Base-by-base conservation (phyloP, 2,329 filamentous ascomycete species). In the Colletotrichum ledebouriae region DNA sequence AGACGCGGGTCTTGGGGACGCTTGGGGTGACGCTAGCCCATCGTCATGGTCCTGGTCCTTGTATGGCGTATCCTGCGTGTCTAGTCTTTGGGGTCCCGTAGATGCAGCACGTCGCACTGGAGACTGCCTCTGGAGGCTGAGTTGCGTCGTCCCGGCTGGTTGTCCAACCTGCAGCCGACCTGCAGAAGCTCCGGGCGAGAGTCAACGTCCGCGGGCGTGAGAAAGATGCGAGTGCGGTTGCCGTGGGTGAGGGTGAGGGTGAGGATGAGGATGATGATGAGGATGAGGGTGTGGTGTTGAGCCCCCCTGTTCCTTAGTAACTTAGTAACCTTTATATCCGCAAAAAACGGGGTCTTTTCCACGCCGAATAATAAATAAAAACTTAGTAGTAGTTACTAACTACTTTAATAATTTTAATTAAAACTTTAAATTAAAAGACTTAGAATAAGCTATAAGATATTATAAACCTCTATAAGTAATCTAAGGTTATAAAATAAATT, bases 161-260 rank as follows among this genome's bases (percentile, higher is more conserved):
- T 39, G 34, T 55, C 25, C 55, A 47, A 61, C 47, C 59, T 61
- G 59, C 59, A 61, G 47, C 37, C 49, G 59, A 25, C 44, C 47
- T 46, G 47, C 59, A 52, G 59, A 20, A 61, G 59, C 13, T 34
- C 17, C 25, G 41, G 46, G 49, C 37, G 50, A 50, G 49, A 22
- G 50, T 17, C 4, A 20, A 46, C 39, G 47, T 56, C 59, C 59
- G 59, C 20, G 37, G 39, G 37, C 17, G 39, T 55, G 34, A 41
- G 17, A 55, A 33, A n/a, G 34, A 17, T 41, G 22, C n/a, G 15
- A 58, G 39, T 13, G 10, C 42, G n/a, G 56, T 33, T 25, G 56
- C 13, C 22, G 53, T 25, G 37, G 29, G 13, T 34, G 34, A 11
- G 33, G 46, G 15, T 59, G 25, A 7, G 29, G 44, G 37, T 53